Evolutionary conservation across 2,329 filamentous ascomycete species (phyloP), one percentile per base, ranked within the genome.

Genomic region (Neoarthrinium moseri): DNA sequence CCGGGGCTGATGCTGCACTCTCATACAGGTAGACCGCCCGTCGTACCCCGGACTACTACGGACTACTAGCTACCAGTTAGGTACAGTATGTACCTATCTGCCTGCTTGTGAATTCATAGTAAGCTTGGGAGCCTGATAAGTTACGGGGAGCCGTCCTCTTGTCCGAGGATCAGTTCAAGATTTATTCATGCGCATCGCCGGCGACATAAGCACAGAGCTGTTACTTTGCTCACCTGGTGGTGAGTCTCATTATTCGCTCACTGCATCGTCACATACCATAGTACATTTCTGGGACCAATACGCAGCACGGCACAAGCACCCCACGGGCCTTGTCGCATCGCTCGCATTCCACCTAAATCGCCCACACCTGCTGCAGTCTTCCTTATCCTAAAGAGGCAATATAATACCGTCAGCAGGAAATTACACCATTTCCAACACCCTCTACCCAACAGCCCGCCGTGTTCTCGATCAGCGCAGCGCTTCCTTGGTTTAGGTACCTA

Each of bases 341-440:
- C n/a, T 29, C n/a, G 20, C 37, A 40, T 40, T 29, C 37, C 37
- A 27, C 30, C 15, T 17, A 20, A 15, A 29, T 40, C 33, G 33
- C 17, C 21, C 36, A 39, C 22, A 18, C 36, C 24, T 39, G 36
- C 23, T 13, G 21, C 17, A n/a, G 12, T 26, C 20, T 39, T 39
- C 22, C 36, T 26, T 39, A 29, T 24, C 39, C 39, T 20, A 43
- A 43, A 43, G 18, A 17, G 27, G 39, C 5, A 22, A 43, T 43
- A 32, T n/a, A 23, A 17, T 29, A 30, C 38, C 21, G 23, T 29
- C 8, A 41, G 10, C 24, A 29, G 38, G 39, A 43, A n/a, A 43
- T 43, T 43, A 22, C 39, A 22, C 39, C 27, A 43, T 43, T 32
- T 43, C 17, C n/a, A 18, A n/a, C 26, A 11, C 10, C 21, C 39